Percentiles rank a stretch among this genome's conserved stretches.
phyloP scores from a whole-genome alignment of 768 basidiomycete species.

The Infundibulicybe gibba region DNA sequence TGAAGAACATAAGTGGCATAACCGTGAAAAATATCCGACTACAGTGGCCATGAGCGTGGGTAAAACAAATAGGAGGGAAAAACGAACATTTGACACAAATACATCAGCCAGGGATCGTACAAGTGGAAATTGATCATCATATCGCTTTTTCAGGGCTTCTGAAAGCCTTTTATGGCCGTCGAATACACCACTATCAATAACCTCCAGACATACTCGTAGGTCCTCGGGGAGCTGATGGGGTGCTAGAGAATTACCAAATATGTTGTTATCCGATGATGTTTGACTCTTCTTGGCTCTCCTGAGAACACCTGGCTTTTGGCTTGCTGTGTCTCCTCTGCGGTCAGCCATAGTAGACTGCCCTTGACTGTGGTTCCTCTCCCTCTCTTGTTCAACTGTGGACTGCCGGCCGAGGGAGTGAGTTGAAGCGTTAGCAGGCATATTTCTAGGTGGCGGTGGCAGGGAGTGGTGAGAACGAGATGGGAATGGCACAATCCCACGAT shows the following conservation, averaged over 20 bases:
- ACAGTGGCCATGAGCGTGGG: constrained; percentile 8
- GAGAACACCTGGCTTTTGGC: constrained; percentile 48
- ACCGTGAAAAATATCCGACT: constrained; percentile 92
- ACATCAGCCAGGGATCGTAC: constrained; percentile 93
- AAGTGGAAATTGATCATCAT: constrained; percentile 94
- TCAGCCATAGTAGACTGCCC: constrained; percentile 24
- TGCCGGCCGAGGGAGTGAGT: constrained; percentile 77
- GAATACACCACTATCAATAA: constrained; percentile 81
- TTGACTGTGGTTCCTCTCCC: constrained; percentile 49
- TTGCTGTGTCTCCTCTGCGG: constrained; percentile 10
- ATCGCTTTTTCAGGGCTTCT: constrained; percentile 82
- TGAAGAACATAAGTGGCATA: constrained; percentile 96
- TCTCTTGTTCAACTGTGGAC: constrained; percentile 45
- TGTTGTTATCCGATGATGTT: constrained; percentile 36
- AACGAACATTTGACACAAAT: constrained; percentile 87
- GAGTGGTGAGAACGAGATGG: constrained; percentile 80
- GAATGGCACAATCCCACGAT: constrained; percentile 55
- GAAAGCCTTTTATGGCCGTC: constrained; percentile 87
- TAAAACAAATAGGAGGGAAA: constrained; percentile 8
- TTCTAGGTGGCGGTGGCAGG: constrained; percentile 61
- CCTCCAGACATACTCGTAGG: constrained; percentile 79
- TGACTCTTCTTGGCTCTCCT: constrained; percentile 69
- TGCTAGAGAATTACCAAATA: constrained; percentile 53
- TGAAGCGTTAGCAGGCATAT: constrained; percentile 51
- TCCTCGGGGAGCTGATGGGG: constrained; percentile 87